Evolutionary conservation across 1,284 basidiomycete genomes (phyloP), one percentile per base, ranked within the genome.

Genomic region (Pseudozyma thailandica): DNA sequence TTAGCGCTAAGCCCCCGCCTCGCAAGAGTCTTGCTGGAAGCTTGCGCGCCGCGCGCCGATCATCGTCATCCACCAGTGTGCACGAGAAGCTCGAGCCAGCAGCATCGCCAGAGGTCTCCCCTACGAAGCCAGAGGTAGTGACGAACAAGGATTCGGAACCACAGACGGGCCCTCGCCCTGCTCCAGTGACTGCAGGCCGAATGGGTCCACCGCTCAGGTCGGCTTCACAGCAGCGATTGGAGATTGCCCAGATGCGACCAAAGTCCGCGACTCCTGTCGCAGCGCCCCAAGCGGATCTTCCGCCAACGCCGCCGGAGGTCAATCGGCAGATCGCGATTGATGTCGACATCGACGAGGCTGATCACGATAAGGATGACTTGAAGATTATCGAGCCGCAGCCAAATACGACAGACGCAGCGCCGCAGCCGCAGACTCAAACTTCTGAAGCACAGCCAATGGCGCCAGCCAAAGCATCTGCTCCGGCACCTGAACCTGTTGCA

Each of bases 21-120:
- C 68, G 68, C 38, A 71, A 65, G 42, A 71, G 68, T 28, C 50
- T 71, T 5, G 68, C 68, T 1, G 68, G 61, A 8, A 65, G 61
- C 12, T 54, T 71, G 16, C 61, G 68, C 41, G 61, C 61, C 6
- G 61, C 61, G 8, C 68, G 68, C 23, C 61, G 57, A n/a, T 61
- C 58, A 6, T 35, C 46, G 10, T 65, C 68, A 2, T 54, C 41
- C 3, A 53, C 39, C 41, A 50, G 39, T 31, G 6, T 50, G 16
- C 43, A 50, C 42, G 64, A 68, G 13, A 52, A 50, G 43, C 21
- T 54, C 0, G 47, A 57, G 15, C 37, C 50, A 2, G 16, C 23
- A 31, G 33, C 31, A 4, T 50, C 38, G 33, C 39, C 63, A 26
- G 27, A 55, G 10, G 27, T 37, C 0, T 26, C 50, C 6, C n/a